Percentiles rank a stretch among this genome's conserved stretches.
Conservation (phyloP, 2,329 filamentous ascomycete species). For the Trichoderma sp. region DNA sequence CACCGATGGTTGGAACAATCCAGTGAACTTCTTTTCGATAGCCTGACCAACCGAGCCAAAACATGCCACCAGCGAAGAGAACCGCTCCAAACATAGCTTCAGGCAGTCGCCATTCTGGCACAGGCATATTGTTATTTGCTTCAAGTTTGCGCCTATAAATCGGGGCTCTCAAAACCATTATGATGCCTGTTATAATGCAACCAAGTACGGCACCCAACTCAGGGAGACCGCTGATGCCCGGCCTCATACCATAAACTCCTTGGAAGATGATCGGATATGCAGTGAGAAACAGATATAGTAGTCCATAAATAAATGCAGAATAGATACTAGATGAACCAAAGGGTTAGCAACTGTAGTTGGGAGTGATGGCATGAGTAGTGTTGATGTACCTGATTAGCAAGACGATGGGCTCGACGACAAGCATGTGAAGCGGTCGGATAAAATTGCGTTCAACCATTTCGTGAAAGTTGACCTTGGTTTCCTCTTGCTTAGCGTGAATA, state of each 20-base stretch:
- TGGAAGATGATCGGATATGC: neutral
- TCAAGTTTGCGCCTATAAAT: neutral
- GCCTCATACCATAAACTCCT: neutral
- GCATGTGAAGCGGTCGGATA: neutral
- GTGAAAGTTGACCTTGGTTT: neutral
- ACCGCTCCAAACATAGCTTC: slow-evolving; percentile 1
- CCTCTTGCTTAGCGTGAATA: neutral
- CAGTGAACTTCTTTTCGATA: neutral
- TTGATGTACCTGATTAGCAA: neutral
- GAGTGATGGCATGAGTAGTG: neutral
- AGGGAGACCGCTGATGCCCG: neutral
- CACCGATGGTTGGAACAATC: neutral
- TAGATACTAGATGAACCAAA: neutral
- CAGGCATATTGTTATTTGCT: neutral
- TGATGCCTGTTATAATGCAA: neutral
- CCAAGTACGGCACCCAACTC: neutral
- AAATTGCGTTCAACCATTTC: neutral
- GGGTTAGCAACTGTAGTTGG: neutral
- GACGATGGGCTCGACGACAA: neutral
- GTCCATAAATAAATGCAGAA: neutral
- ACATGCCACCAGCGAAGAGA: slow-evolving; percentile 1
- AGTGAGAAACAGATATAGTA: neutral
- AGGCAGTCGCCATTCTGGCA: neutral
- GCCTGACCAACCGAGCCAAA: neutral
- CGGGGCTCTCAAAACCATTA: neutral